Evolutionary conservation across 345 rosid genomes (phyloP), one percentile per base, ranked within the genome.

Genomic region (Gossypium sturtianum): DNA sequence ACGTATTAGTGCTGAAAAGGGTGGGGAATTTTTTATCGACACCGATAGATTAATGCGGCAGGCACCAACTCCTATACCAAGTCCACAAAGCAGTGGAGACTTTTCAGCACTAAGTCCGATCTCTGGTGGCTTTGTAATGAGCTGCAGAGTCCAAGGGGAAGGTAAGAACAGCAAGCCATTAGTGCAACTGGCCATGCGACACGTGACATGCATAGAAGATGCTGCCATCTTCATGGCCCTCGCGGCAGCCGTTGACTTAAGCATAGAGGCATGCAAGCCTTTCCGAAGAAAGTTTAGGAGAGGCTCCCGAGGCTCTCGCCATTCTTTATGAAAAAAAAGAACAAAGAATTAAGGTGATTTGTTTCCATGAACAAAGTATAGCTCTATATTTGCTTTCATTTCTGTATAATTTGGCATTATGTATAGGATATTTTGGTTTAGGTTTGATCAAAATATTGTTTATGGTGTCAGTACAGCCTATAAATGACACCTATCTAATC

Each of bases 211-310:
- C 13, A 89, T 92, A 56, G 98, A 94, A 87, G 98, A 94, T 80
- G 97, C 97, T 53, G 97, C 98, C 49, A 94, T 92, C 59, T 94
- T 92, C 80, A 88, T 94, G 97, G 97, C 97, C 3, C 98, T 94
- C 34, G 97, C 97, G 2, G 97, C 97, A 2, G 97, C 97, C 0
- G 93, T 90, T 58, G 97, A 94, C 89, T 97, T 94, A 53, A 94
- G 92, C 83, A 86, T 94, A 16, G 87, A 88, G 58, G 97, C 98
- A 25, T 94, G 98, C 84, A 92, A 84, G 84, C 97, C 97, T 45
- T 92, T 92, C 83, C 89, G 89, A 13, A 86, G 97, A 77, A 88
- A 72, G 85, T 79, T 84, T 41, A 81, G 89, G 77, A 85, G 82
- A 84, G 87, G 89, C 57, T 84, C 89, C 59, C 86, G 23, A 53